Conservation (phyloP, 805 yeast species). For the Helenozyma rhizophorensis region DNA sequence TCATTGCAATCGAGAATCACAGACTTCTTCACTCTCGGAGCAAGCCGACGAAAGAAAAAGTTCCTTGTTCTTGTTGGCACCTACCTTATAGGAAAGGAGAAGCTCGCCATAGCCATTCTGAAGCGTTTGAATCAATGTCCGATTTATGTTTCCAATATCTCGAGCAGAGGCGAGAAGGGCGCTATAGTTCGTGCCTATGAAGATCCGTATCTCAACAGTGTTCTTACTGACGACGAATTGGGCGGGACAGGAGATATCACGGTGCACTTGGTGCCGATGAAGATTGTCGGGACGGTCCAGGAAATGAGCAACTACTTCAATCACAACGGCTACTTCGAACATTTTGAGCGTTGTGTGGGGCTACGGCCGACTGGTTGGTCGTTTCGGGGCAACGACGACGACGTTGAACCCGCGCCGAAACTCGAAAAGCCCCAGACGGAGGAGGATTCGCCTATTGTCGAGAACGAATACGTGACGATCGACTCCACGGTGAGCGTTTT, state of each 20-base stretch:
- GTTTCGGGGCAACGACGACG: conserved; percentile 25
- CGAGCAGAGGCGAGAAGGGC: conserved; percentile 39
- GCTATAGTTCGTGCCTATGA: conserved; percentile 43
- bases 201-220: conserved; percentile 36
- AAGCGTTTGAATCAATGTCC: conserved; percentile 43
- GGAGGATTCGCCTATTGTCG: conserved; percentile 5
- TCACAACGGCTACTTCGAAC: conserved; percentile 37
- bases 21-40: conserved; percentile 22
- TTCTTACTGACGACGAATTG: conserved; percentile 31
- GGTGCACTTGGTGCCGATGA: conserved; percentile 71
- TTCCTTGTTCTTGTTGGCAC: conserved; percentile 73
- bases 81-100: conserved; percentile 90
- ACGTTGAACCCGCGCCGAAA: conserved; percentile 6
- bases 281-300: conserved; percentile 44
- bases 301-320: conserved; percentile 48
- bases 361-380: conserved; percentile 93
- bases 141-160: conserved; percentile 48
- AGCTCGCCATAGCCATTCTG: conserved; percentile 67
- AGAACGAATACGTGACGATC: conserved; percentile 3
- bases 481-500: conserved; percentile 13
- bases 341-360: conserved; percentile 63
- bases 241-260: conserved; percentile 43
- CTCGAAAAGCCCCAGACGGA: background rate
- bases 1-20: conserved; percentile 37
- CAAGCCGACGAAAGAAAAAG: conserved; percentile 27